These are phyloP conservation scores for Aureobasidium leucospermi DNA, from an alignment of 2,329 filamentous ascomycete species.

Conservation along the genomic window DNA sequence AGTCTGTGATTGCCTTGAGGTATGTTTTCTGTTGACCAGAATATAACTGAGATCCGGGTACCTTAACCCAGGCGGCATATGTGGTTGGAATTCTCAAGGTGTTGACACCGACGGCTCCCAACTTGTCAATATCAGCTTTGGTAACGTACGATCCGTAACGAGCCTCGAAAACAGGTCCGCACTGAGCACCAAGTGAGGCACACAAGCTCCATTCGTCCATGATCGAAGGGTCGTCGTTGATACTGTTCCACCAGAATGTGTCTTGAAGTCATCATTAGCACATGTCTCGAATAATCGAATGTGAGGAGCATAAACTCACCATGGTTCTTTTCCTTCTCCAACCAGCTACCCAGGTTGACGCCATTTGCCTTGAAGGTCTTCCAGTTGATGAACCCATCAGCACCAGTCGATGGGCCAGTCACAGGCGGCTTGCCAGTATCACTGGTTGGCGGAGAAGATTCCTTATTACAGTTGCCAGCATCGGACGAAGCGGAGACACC, in stretches of 20 bases:
- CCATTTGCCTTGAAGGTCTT: constrained; percentile 20
- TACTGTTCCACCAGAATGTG: constrained; percentile 23
- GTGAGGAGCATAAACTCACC: no score
- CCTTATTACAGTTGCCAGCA: constrained; percentile 15
- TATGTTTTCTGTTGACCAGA: constrained; percentile 26
- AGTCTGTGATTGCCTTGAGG: constrained; percentile 27
- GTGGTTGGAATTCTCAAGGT: constrained; percentile 31
- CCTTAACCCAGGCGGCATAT: constrained; percentile 32
- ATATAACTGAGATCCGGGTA: constrained; percentile 29
- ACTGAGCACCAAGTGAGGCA: constrained; percentile 24
- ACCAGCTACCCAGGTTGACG: constrained; percentile 28
- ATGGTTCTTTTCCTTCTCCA: constrained; percentile 25
- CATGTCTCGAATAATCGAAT: no score
- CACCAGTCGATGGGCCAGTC: not conserved
- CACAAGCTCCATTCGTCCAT: constrained; percentile 32
- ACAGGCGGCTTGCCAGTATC: not conserved
- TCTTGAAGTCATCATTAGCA: not conserved
- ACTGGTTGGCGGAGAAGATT: constrained; percentile 2
- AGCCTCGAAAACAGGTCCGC: constrained; percentile 24
- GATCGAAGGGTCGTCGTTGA: constrained; percentile 17
- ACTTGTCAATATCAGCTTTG: constrained; percentile 27
- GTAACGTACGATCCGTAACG: constrained; percentile 28
- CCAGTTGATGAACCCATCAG: constrained; percentile 19
- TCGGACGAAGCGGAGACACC: constrained; percentile 16
- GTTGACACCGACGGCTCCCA: constrained; percentile 27